Evolutionary conservation across 2,329 filamentous ascomycete species (phyloP).

Genomic region (Fusarium floridanum): DNA sequence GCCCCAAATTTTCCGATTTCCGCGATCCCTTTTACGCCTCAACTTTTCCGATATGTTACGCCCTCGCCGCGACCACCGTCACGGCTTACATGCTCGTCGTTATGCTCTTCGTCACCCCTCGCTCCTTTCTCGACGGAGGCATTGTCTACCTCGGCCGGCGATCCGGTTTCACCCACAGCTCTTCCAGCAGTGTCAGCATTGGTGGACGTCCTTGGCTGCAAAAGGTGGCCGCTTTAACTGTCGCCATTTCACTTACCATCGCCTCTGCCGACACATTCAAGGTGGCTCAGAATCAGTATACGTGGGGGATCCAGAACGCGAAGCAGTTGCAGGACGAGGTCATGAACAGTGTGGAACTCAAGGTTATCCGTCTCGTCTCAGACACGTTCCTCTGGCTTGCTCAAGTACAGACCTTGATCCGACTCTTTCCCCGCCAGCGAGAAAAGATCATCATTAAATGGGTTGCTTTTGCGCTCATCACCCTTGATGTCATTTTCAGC

Average conservation of each 20-base stretch:
- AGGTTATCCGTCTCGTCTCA: conserved; percentile 91
- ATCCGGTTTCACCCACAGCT: conserved; percentile 88
- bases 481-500: conserved; percentile 90
- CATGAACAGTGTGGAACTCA: conserved; percentile 85
- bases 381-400: conserved; percentile 98
- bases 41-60: conserved; percentile 92
- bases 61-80: conserved; percentile 90
- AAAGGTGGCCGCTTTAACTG: conserved; percentile 80
- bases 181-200: conserved; percentile 83
- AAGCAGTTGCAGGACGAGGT: conserved; percentile 81
- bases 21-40: conserved; percentile 94
- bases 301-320: conserved; percentile 83
- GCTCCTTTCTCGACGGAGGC: conserved; percentile 90
- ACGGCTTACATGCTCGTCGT: conserved; percentile 93
- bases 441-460: conserved; percentile 99
- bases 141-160: conserved; percentile 83
- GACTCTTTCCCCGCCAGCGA: conserved; percentile 93
- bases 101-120: conserved; percentile 94
- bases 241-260: conserved; percentile 89
- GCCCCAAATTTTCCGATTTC: conserved; percentile 70
- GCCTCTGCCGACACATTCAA: conserved; percentile 92
- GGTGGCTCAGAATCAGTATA: conserved; percentile 86
- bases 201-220: conserved; percentile 95
- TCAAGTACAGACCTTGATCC: conserved; percentile 95
- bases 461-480: conserved; percentile 94